Base-by-base conservation (phyloP, 2,329 filamentous ascomycete genomes). In the Pseudogymnoascus sp. region DNA sequence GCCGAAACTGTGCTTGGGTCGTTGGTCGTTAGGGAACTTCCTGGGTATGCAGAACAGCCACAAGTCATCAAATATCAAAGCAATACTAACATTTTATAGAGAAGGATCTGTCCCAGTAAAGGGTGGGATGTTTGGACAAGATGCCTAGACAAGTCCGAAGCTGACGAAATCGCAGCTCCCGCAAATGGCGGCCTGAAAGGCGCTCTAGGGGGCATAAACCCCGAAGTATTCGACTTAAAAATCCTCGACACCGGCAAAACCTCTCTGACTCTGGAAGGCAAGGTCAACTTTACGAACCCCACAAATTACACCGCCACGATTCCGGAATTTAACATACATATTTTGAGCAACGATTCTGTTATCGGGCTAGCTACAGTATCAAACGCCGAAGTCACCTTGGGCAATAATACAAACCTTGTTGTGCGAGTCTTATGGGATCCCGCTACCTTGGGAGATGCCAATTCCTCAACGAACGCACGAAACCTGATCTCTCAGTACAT, bases 71-170 rank as follows among this genome's bases (percentile, higher is more conserved):
- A 38, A n/a, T 23, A 38, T 9, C 33, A 40, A 26, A n/a, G 9
- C 13, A 19, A 40, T 19, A 60, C 59, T 60, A 29, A 60, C 59
- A 26, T 26, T 42, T 38, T 40, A 40, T 21, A 60, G 59, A 46
- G 83, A 92, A 79, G 93, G 95, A 70, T 84, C 88, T 72, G 87
- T 99, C 72, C 90, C 90, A 77, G 85, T 97, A 79, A 96, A 96
- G 84, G 90, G 92, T 96, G 88, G 86, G 93, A 91, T 60, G 59
- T 60, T 37, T 38, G 65, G 46, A 65, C 53, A 53, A 31, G 33
- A 69, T 65, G 63, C 65, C 66, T 64, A 60, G 66, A 66, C 29
- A 60, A 68, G 69, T 71, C 70, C 67, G 66, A 68, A 71, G 68
- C 70, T 73, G 69, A 71, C 71, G 68, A 70, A 66, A 71, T 69